phyloP scores from a whole-genome alignment of 78 protist species.

The Cavenderia fasciculata region DNA sequence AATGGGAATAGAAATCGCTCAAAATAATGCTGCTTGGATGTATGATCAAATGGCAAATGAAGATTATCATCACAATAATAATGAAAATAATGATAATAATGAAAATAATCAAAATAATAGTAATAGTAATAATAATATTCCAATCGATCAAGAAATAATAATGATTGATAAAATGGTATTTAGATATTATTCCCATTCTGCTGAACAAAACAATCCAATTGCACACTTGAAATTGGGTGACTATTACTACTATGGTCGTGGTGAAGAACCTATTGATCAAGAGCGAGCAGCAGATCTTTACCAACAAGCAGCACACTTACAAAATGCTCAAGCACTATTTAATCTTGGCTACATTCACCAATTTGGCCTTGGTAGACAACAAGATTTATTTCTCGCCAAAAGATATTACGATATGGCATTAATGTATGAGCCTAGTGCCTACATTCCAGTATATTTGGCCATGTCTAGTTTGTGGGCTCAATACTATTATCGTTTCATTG shows the following conservation, averaged over 20 bases:
- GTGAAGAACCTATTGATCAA: slow-evolving; percentile 41
- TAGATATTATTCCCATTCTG: slow-evolving; percentile 48
- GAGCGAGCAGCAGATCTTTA: slow-evolving; percentile 81
- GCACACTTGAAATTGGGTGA: slow-evolving; percentile 91
- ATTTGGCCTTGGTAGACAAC: slow-evolving; percentile 84
- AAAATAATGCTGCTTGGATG: slow-evolving; percentile 85
- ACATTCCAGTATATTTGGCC: slow-evolving; percentile 80
- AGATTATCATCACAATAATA: not conserved
- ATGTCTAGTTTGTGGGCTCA: slow-evolving; percentile 62
- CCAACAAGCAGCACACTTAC: slow-evolving; percentile 54
- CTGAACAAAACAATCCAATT: slow-evolving; percentile 80
- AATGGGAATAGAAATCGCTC: slow-evolving; percentile 91
- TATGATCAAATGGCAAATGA: slow-evolving; percentile 53
- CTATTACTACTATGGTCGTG: slow-evolving; percentile 87
- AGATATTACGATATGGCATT: slow-evolving; percentile 90
- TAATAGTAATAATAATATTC: not conserved
- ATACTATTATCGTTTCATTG: slow-evolving; percentile 1
- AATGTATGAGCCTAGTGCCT: slow-evolving; percentile 56
- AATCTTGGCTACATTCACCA: slow-evolving; percentile 92
- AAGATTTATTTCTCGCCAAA: slow-evolving; percentile 90
- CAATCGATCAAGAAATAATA: too few relatives aligned
- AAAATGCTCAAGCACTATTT: slow-evolving; percentile 86
- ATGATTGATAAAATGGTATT: slow-evolving; percentile 36
- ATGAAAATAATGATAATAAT: not conserved
- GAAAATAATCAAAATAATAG: not conserved